Conservation (phyloP, 2,329 filamentous ascomycete species). For the Talaromyces atroroseus region DNA sequence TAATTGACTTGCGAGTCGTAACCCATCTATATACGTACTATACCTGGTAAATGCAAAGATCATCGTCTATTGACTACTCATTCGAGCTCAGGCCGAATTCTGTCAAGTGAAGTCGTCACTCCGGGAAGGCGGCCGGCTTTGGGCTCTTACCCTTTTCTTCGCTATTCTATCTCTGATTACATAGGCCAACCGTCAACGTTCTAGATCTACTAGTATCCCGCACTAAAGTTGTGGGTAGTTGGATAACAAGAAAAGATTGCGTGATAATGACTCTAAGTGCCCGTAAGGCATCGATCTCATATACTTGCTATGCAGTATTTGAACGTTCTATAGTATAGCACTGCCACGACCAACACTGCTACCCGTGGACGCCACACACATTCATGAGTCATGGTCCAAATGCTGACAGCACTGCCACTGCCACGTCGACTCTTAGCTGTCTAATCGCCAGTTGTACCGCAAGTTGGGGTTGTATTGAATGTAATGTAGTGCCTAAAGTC, state of each 20-base stretch:
- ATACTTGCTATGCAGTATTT: neutral
- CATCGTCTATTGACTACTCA: neutral
- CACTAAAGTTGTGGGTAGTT: neutral
- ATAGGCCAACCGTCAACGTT: neutral
- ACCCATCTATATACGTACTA: neutral
- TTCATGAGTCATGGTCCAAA: too few species aligned
- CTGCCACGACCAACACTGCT: neutral
- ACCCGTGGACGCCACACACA: neutral
- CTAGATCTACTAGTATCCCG: neutral
- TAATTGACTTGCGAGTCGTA: neutral
- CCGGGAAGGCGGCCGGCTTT: neutral
- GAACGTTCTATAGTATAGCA: neutral
- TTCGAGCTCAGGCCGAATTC: too few species aligned
- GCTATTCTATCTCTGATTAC: neutral
- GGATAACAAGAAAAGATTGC: neutral
- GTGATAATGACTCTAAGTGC: neutral
- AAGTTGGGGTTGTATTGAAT: neutral
- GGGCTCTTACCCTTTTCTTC: neutral
- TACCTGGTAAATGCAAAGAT: neutral
- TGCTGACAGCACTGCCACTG: neutral
- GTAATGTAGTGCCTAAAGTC: too few species aligned
- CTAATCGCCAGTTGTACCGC: neutral
- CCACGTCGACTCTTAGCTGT: neutral
- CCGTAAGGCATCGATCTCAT: neutral
- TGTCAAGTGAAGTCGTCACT: neutral